Evolutionary conservation across 257 asterid genomes (phyloP), one percentile per base, ranked within the genome.

Genomic region (Plantago ovata): DNA sequence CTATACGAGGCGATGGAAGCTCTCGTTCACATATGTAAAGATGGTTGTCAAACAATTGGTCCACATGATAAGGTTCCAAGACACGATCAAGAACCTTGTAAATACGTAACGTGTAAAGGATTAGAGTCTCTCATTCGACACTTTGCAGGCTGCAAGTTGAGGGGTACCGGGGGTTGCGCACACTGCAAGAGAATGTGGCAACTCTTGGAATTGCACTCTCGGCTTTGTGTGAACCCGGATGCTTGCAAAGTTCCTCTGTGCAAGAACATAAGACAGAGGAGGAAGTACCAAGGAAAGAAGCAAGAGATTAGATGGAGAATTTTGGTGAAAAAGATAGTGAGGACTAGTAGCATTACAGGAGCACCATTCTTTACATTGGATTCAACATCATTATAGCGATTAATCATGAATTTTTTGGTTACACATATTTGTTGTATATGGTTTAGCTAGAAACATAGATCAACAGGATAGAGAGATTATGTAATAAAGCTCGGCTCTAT

Each of bases 131-230:
- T 90, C 13, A 66, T 87, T 58, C 94, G 96, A 10, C 96, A 84
- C 70, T 87, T 90, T 49, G 92, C 94, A 0, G 85, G 78, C 21
- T 90, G 98, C 38, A 83, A 79, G 69, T 55, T 66, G 77, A 79
- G 96, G 66, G 84, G 80, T 4, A 54, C 84, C 0, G 94, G 94
- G 1, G 89, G 98, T 9, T 90, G 98, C 70, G 41, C 75, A 56
- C 94, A 81, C 51, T 87, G 98, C 83, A 87, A 85, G 94, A 76
- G 92, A 56, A 81, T 84, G 92, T 84, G 96, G 98, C 85, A 81
- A 41, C 66, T 90, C 18, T 67, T 90, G 73, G 96, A 90, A 11
- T 62, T 90, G 66, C 98, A 90, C 60, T 87, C 98, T 54, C 78
- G 89, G 38, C 80, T 90, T 13, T 90, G 98, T 15, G 85, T 84